These are phyloP conservation scores for Aspergillus caelatus DNA, from an alignment of 2,329 filamentous ascomycete genomes.

Conservation along the genomic window DNA sequence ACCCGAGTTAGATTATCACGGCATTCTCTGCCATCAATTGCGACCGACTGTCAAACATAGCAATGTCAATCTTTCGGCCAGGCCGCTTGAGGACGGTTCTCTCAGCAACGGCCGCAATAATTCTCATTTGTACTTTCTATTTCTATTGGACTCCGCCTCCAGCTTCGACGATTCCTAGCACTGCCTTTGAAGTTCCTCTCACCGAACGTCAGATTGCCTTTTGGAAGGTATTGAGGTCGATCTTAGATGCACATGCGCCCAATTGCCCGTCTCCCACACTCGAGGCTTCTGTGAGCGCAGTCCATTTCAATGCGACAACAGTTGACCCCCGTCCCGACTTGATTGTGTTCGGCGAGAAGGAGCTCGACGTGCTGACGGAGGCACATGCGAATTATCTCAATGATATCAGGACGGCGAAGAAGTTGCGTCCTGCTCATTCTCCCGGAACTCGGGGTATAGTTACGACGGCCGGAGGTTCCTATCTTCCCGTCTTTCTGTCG, in stretches of 20 bases:
- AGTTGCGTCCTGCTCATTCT: conserved; percentile 37
- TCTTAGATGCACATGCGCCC: conserved; percentile 36
- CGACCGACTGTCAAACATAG: neutral
- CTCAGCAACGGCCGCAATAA: conserved; percentile 30
- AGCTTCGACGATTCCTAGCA: conserved; percentile 35
- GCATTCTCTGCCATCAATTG: neutral
- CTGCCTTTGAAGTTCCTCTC: conserved; percentile 37
- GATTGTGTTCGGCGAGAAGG: conserved; percentile 36
- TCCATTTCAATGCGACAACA: conserved; percentile 34
- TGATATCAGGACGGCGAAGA: conserved; percentile 32
- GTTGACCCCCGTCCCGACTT: conserved; percentile 38
- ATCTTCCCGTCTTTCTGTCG: conserved; percentile 54
- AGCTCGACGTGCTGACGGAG: conserved; percentile 38
- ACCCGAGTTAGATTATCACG: neutral
- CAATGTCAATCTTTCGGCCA: conserved; percentile 32
- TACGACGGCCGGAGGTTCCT: conserved; percentile 52
- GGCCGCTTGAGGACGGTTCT: conserved; percentile 33
- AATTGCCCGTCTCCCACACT: conserved; percentile 34
- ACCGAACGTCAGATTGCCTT: conserved; percentile 40
- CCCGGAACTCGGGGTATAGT: conserved; percentile 53
- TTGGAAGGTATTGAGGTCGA: conserved; percentile 39
- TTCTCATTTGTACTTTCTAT: conserved; percentile 39
- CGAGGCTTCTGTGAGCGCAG: conserved; percentile 24
- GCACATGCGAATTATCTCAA: conserved; percentile 46
- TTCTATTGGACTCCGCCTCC: conserved; percentile 40